A percentile compares a stretch with the other conserved stretches of the same genome.
Conservation (phyloP, 495 filamentous ascomycete genomes). For the Pyrenopolyporus hunteri region DNA sequence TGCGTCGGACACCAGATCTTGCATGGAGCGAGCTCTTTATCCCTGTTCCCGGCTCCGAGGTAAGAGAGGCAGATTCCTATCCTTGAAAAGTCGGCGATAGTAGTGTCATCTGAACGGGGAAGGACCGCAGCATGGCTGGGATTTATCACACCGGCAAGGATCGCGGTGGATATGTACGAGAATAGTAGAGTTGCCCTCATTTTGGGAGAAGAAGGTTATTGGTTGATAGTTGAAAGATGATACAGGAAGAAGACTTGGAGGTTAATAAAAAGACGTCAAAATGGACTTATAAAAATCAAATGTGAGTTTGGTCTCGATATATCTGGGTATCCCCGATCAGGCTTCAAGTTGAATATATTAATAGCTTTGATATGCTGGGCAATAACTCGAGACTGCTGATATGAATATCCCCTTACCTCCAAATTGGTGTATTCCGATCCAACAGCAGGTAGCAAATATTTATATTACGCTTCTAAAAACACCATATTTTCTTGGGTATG, state of each 20-base stretch:
- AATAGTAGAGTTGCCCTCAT: slow-evolving; percentile 17
- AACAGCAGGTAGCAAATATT: too few species aligned
- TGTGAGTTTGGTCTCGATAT: background rate
- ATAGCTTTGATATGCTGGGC: too few species aligned
- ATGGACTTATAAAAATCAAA: too few species aligned
- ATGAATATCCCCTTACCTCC: too few species aligned
- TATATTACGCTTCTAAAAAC: too few species aligned
- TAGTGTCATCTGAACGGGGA: slow-evolving; percentile 21
- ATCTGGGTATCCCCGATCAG: too few species aligned
- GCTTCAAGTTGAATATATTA: too few species aligned
- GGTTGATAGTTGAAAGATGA: background rate
- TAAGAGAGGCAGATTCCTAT: slow-evolving; percentile 36
- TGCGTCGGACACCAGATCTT: slow-evolving; percentile 21
- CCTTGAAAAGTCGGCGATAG: slow-evolving; percentile 30
- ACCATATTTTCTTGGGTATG: too few species aligned
- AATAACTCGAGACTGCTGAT: too few species aligned
- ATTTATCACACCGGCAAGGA: background rate
- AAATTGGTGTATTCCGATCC: too few species aligned
- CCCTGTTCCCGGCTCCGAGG: slow-evolving; percentile 8
- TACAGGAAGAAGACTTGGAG: background rate
- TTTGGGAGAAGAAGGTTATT: background rate
- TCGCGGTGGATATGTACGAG: slow-evolving; percentile 1
- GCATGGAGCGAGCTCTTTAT: slow-evolving; percentile 35
- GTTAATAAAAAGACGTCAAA: background rate
- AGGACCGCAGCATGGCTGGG: slow-evolving; percentile 10